Evolutionary conservation across 768 basidiomycete species (phyloP).

Genomic region (Dentipellis fragilis): DNA sequence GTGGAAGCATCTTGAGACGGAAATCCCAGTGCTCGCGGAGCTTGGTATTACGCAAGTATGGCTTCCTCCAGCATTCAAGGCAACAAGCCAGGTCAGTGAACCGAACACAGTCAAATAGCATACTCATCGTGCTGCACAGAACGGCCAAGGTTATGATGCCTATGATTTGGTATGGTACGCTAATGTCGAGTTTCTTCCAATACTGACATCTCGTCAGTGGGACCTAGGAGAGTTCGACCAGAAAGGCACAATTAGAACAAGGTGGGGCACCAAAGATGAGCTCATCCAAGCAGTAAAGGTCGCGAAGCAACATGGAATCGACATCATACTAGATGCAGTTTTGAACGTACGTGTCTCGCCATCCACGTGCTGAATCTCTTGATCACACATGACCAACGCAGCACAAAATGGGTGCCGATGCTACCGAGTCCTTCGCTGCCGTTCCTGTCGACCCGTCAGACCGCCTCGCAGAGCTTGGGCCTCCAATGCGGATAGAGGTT

Average conservation of each 20-base stretch:
- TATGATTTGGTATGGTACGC: slow-evolving; percentile 62
- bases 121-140: slow-evolving; percentile 25
- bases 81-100: slow-evolving; percentile 42
- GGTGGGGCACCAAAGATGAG: slow-evolving; percentile 85
- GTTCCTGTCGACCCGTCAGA: slow-evolving; percentile 64
- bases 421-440: slow-evolving; percentile 56
- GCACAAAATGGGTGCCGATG: slow-evolving; percentile 84
- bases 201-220: slow-evolving; percentile 42
- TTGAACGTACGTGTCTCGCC: slow-evolving; percentile 51
- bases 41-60: slow-evolving; percentile 75
- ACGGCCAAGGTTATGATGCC: slow-evolving; percentile 74
- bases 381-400: slow-evolving; percentile 18
- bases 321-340: slow-evolving; percentile 79
- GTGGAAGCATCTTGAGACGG: slow-evolving; percentile 68
- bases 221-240: slow-evolving; percentile 81
- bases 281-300: slow-evolving; percentile 55
- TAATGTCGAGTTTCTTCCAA: background rate
- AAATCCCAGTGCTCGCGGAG: slow-evolving; percentile 51
- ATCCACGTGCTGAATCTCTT: background rate
- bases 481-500: slow-evolving; percentile 59
- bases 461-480: slow-evolving; percentile 50
- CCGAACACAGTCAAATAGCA: background rate
- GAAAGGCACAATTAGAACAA: slow-evolving; percentile 57
- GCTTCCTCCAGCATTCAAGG: slow-evolving; percentile 81
- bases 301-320: slow-evolving; percentile 62